These are phyloP conservation scores for Leptographium lundbergii DNA, from an alignment of 2,329 filamentous ascomycete species.

Conservation along the genomic window DNA sequence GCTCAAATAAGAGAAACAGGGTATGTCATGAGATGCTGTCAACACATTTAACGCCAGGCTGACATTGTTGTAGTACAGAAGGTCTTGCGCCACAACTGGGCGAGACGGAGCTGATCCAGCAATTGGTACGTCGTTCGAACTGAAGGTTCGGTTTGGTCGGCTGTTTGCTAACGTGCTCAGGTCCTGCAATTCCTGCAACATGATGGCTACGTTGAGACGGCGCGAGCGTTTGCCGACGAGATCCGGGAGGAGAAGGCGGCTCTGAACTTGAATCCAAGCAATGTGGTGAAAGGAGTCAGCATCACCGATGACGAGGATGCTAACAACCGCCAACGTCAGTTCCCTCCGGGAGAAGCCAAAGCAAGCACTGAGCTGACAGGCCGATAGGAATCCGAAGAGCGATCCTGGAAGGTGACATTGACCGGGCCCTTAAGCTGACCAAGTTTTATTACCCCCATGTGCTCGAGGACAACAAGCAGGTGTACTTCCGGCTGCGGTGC, in stretches of 20 bases:
- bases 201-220: constrained; percentile 91
- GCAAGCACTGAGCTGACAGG: not conserved
- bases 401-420: constrained; percentile 85
- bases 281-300: constrained; percentile 45
- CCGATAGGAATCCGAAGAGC: constrained; percentile 65
- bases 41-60: not conserved
- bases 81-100: constrained; percentile 49
- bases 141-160: not conserved
- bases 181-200: constrained; percentile 81
- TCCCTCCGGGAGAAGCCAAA: not conserved
- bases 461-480: constrained; percentile 65
- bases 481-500: constrained; percentile 79
- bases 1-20: constrained; percentile 43
- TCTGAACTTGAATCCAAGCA: constrained; percentile 44
- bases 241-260: constrained; percentile 61
- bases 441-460: constrained; percentile 69
- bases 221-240: constrained; percentile 75
- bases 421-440: constrained; percentile 74
- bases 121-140: constrained; percentile 39
- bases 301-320: constrained; percentile 77
- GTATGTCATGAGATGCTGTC: constrained; percentile 12
- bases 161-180: constrained; percentile 15
- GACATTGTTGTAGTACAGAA: constrained; percentile 31
- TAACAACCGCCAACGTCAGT: constrained; percentile 69
- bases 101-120: constrained; percentile 70